phyloP scores from a whole-genome alignment of 768 basidiomycete genomes.

The Boletus fagicola region DNA sequence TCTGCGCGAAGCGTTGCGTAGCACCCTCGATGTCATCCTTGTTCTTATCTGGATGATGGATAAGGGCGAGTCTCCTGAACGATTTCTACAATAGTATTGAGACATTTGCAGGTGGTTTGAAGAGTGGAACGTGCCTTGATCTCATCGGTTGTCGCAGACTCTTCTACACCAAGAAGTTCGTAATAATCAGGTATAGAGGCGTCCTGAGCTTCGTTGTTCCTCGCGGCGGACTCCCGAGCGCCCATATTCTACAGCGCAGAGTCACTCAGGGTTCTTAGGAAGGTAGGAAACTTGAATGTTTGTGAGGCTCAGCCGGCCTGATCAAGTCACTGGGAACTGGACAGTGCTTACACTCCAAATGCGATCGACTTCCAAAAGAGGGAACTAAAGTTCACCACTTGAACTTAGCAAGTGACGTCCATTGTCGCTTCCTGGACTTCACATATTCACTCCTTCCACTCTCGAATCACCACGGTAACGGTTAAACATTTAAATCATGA shows the following conservation, averaged over 20 bases:
- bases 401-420: background rate
- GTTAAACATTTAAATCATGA: constrained; percentile 35
- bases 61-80: constrained; percentile 79
- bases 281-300: background rate
- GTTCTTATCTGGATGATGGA: constrained; percentile 91
- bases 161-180: constrained; percentile 73
- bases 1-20: constrained; percentile 78
- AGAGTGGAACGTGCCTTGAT: constrained; percentile 60
- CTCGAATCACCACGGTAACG: background rate
- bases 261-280: background rate
- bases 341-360: no score
- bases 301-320: background rate
- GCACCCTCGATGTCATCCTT: constrained; percentile 78
- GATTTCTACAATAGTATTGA: constrained; percentile 52
- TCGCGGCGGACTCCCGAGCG: constrained; percentile 59
- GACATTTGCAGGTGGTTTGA: background rate
- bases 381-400: constrained; percentile 1
- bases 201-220: constrained; percentile 27
- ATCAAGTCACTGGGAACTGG: no score
- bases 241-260: constrained; percentile 48
- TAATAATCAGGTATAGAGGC: constrained; percentile 66
- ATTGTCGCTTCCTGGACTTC: background rate
- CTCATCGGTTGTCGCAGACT: constrained; percentile 81
- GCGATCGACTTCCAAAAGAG: constrained; percentile 13
- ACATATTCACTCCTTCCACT: background rate